Conservation (phyloP, 1,284 basidiomycete genomes). For the Apiotrichum siamense region DNA sequence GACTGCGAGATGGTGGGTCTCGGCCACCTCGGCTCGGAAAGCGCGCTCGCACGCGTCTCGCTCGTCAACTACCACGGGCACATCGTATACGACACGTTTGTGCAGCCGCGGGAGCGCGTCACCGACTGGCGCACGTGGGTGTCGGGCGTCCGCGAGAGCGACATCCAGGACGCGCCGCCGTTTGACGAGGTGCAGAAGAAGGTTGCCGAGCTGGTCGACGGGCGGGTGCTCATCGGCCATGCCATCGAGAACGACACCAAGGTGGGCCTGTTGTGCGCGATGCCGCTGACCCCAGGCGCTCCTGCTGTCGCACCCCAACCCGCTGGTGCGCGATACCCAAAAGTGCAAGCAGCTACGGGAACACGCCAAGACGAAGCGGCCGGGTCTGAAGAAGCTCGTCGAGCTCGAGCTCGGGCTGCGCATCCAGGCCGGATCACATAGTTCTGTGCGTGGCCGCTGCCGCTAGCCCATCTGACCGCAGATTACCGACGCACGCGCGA, state of each 20-base stretch:
- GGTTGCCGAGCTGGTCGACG: conserved; percentile 73
- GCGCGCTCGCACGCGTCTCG: conserved; percentile 81
- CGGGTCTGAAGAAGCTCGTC: conserved; percentile 74
- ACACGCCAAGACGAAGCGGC: conserved; percentile 57
- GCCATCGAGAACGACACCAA: conserved; percentile 88
- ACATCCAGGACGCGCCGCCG: conserved; percentile 71
- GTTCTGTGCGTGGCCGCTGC: conserved; percentile 56
- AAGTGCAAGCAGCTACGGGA: conserved; percentile 50
- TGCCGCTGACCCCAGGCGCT: no score
- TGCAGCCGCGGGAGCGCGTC: conserved; percentile 78
- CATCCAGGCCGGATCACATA: conserved; percentile 85
- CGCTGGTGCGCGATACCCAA: conserved; percentile 78
- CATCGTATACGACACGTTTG: conserved; percentile 76
- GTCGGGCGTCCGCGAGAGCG: conserved; percentile 72
- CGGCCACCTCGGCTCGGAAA: conserved; percentile 71
- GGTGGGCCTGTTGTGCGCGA: no score
- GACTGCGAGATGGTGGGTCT: conserved; percentile 99
- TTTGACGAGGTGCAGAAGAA: conserved; percentile 75
- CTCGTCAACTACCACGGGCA: conserved; percentile 86
- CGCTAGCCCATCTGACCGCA: conserved; percentile 37
- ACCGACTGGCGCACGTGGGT: conserved; percentile 91
- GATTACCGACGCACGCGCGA: conserved; percentile 89
- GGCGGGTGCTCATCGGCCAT: conserved; percentile 84
- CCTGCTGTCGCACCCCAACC: conserved; percentile 79
- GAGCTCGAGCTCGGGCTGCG: conserved; percentile 72